Conservation (phyloP, 805 yeast genomes). For the Candida odintsovae region DNA sequence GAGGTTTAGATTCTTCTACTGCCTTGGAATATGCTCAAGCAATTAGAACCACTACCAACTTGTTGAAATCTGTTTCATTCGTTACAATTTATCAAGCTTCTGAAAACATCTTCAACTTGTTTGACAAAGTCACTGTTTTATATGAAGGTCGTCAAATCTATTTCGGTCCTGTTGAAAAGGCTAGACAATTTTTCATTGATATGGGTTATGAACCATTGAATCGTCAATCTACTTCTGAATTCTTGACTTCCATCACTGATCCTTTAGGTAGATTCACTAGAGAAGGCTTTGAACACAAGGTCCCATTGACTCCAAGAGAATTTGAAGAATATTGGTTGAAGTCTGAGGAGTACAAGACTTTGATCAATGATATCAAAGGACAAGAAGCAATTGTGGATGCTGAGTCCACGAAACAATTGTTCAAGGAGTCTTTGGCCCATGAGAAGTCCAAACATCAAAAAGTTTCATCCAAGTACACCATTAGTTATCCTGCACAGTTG, state of each 20-base stretch:
- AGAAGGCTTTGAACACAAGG: constrained; percentile 41
- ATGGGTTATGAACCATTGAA: constrained; percentile 58
- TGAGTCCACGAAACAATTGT: constrained; percentile 17
- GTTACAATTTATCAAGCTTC: constrained; percentile 68
- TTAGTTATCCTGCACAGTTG: constrained; percentile 47
- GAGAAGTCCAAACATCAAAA: constrained; percentile 41
- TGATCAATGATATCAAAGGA: constrained; percentile 35
- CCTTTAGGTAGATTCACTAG: constrained; percentile 50
- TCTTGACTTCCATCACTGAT: constrained; percentile 64
- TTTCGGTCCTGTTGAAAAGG: constrained; percentile 51
- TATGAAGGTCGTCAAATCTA: constrained; percentile 57
- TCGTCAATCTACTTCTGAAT: constrained; percentile 65
- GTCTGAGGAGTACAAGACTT: constrained; percentile 35
- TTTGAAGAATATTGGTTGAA: constrained; percentile 53
- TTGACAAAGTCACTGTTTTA: constrained; percentile 55
- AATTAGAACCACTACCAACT: constrained; percentile 50
- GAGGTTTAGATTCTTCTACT: constrained; percentile 81
- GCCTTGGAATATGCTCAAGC: constrained; percentile 70
- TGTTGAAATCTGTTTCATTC: constrained; percentile 51
- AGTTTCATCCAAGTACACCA: constrained; percentile 41
- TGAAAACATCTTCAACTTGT: constrained; percentile 55
- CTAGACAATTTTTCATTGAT: constrained; percentile 49
- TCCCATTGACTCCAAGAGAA: constrained; percentile 58
- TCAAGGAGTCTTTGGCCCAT: constrained; percentile 38
- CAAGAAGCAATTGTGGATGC: constrained; percentile 3